phyloP scores from a whole-genome alignment of 2,329 filamentous ascomycete genomes.

The Cadophora malorum region DNA sequence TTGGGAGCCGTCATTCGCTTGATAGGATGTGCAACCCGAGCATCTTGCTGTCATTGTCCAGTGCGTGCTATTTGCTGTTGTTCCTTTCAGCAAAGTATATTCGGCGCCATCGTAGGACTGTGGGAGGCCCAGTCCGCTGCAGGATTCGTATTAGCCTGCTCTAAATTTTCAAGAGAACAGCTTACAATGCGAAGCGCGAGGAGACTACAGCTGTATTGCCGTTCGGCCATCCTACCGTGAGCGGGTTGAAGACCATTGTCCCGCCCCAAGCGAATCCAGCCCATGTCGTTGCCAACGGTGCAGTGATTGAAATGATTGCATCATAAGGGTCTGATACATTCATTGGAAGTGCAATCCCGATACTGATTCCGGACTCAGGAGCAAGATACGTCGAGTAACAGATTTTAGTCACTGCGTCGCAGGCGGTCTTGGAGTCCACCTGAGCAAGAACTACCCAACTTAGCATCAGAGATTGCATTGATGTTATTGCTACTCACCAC shows the following conservation, averaged over 20 bases:
- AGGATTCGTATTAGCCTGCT: slow-evolving; percentile 19
- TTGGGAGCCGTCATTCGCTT: slow-evolving; percentile 29
- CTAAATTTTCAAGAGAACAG: not conserved
- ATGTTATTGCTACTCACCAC: not conserved
- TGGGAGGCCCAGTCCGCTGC: slow-evolving; percentile 30
- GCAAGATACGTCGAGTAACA: slow-evolving; percentile 25
- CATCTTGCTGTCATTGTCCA: slow-evolving; percentile 35
- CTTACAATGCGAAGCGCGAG: slow-evolving; percentile 32
- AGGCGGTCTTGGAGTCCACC: slow-evolving; percentile 22
- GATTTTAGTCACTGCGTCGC: slow-evolving; percentile 27
- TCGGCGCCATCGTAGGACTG: slow-evolving; percentile 30
- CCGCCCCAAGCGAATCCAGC: slow-evolving; percentile 30
- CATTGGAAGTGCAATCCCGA: slow-evolving; percentile 27
- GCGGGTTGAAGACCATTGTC: slow-evolving; percentile 29
- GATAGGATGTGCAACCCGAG: slow-evolving; percentile 32
- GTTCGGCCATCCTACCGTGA: slow-evolving; percentile 29
- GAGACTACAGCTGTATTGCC: slow-evolving; percentile 25
- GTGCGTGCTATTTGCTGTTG: slow-evolving; percentile 31
- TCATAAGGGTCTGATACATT: slow-evolving; percentile 29
- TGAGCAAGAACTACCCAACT: slow-evolving; percentile 25
- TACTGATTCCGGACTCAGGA: slow-evolving; percentile 18
- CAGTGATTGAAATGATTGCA: slow-evolving; percentile 30
- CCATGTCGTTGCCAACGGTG: slow-evolving; percentile 28
- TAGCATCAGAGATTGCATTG: not conserved
- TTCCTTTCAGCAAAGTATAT: slow-evolving; percentile 31